Conservation (phyloP, 257 asterid genomes). For the Salvia hispanica region DNA sequence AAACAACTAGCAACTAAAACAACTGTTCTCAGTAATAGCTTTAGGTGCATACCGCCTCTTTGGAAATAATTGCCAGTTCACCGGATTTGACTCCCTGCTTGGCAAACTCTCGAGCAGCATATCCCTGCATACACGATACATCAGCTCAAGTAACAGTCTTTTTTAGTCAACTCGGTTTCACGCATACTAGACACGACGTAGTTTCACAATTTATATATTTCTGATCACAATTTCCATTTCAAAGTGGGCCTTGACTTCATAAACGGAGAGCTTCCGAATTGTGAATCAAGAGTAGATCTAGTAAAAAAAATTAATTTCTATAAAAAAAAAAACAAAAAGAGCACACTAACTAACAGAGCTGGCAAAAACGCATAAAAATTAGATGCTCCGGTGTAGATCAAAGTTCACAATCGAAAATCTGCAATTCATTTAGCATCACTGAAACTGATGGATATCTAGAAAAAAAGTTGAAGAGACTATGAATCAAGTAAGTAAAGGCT, state of each 20-base stretch:
- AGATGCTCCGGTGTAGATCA: slow-evolving; percentile 4
- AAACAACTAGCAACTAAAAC: not conserved
- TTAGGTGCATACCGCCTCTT: slow-evolving; percentile 74
- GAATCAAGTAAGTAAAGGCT: not conserved
- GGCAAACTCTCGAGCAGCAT: slow-evolving; percentile 93
- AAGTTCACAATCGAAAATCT: slow-evolving; percentile 2
- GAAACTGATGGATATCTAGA: not conserved
- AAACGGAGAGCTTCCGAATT: not conserved
- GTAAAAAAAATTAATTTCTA: not conserved
- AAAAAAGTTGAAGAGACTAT: not conserved
- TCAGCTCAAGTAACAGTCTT: not conserved
- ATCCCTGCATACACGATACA: slow-evolving; percentile 58
- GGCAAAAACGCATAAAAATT: slow-evolving; percentile 5
- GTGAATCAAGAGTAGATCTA: slow-evolving; percentile 15
- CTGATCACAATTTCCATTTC: not conserved
- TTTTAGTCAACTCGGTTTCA: not conserved
- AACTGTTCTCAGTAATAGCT: not conserved
- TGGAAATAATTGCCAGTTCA: slow-evolving; percentile 89
- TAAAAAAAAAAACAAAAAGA: not conserved
- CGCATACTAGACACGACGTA: not conserved
- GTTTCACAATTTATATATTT: not conserved
- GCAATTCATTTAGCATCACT: not conserved
- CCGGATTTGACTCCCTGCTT: slow-evolving; percentile 89
- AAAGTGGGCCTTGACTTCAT: slow-evolving; percentile 10
- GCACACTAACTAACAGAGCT: not conserved